Evolutionary conservation across 2,329 filamentous ascomycete genomes (phyloP), one percentile per base, ranked within the genome.

Genomic region (Penicillium rolfsii): DNA sequence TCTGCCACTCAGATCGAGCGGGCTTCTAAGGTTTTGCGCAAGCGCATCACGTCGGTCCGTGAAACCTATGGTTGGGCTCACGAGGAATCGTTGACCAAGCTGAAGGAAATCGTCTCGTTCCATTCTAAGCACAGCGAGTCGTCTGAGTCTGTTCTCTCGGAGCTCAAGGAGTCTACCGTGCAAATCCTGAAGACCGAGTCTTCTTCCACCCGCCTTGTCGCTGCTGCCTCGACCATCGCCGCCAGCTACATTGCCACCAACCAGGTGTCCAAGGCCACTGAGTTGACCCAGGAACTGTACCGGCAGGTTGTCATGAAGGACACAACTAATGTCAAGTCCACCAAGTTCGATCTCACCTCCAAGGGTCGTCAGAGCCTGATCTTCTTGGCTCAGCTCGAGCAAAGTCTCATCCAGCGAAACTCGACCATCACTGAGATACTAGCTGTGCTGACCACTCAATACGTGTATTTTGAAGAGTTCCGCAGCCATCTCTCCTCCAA

Each of bases 381-480:
- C 11, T 82, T 82, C 73, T 67, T 82, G 22, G 80, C 80, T 19
- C 78, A 81, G 57, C 69, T 82, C 1, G 77, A 82, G 65, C 76
- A 80, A 64, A 76, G 69, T 52, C 69, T 78, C 16, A 71, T 67
- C 35, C 66, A 72, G 40, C 69, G 63, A 43, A 70, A 70, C 1
- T 63, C 69, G 50, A 76, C 76, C 5, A 64, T 81, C 12, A 78
- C 75, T 14, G 78, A 81, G 54, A 77, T 78, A 46, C 74, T 81
- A 54, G 75, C 80, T 4, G 73, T 79, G 38, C 68, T 82, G 52
- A 79, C 79, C 24, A 78, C 80, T 0, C 76, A 81, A 63, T 74
- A 75, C 57, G 67, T 76, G 9, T 78, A 78, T 70, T 79, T 77
- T 46, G 73, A 76, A 53, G 69, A 77, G 38, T 76, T 81, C 61